phyloP scores from a whole-genome alignment of 805 yeast genomes.

The Candida multigemmis region DNA sequence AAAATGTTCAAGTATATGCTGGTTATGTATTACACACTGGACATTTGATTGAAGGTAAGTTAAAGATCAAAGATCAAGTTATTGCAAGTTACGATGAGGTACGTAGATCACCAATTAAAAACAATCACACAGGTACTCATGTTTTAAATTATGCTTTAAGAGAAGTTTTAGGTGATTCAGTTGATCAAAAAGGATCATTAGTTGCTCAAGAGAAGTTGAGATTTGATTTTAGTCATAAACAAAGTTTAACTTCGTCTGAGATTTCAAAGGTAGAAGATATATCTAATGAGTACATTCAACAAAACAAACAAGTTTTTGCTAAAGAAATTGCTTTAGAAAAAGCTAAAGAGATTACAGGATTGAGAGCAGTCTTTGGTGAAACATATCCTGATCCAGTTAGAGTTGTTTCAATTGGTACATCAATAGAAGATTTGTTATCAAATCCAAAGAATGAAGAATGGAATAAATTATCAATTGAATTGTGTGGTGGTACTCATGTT shows the following conservation, averaged over 20 bases:
- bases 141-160: constrained; percentile 83
- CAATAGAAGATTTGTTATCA: constrained; percentile 71
- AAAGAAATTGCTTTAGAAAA: constrained; percentile 68
- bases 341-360: constrained; percentile 73
- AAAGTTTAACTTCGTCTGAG: constrained; percentile 67
- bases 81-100: constrained; percentile 86
- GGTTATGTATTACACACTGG: constrained; percentile 98
- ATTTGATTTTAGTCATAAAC: constrained; percentile 93
- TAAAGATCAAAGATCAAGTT: constrained; percentile 59
- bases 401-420: constrained; percentile 90
- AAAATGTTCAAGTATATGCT: constrained; percentile 85
- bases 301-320: constrained; percentile 65
- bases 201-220: constrained; percentile 93
- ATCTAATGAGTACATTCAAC: constrained; percentile 61
- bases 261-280: constrained; percentile 68
- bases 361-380: constrained; percentile 98
- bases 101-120: constrained; percentile 93
- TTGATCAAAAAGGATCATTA: constrained; percentile 94
- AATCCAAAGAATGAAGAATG: constrained; percentile 70
- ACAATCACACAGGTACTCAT: constrained; percentile 98
- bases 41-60: constrained; percentile 62
- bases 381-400: constrained; percentile 98
- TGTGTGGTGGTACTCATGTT: constrained; percentile 99
- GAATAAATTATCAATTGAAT: constrained; percentile 76
- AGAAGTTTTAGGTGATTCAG: constrained; percentile 75